These are phyloP conservation scores for Tuber indicum DNA, from an alignment of 495 filamentous ascomycete genomes.

Conservation along the genomic window DNA sequence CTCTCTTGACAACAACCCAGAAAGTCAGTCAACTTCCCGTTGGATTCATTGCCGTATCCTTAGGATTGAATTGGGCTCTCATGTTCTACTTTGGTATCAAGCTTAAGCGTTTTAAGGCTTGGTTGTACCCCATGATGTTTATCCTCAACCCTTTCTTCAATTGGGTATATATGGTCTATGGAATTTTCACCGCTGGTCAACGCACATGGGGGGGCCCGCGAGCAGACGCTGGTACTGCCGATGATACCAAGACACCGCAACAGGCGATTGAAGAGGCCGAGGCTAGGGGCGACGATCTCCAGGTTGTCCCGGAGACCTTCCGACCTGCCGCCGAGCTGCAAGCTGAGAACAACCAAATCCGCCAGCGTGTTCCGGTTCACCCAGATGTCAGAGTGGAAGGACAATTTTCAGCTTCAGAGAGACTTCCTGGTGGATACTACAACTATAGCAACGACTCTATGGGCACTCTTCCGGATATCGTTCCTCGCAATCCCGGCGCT, in stretches of 20 bases:
- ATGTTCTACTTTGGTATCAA: slow-evolving; percentile 94
- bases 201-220: slow-evolving; percentile 95
- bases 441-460: slow-evolving; percentile 58
- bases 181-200: slow-evolving; percentile 85
- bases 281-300: slow-evolving; percentile 78
- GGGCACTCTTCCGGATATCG: slow-evolving; percentile 47
- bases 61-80: slow-evolving; percentile 88
- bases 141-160: slow-evolving; percentile 95
- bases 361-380: slow-evolving; percentile 51
- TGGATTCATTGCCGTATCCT: slow-evolving; percentile 90
- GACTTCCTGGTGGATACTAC: slow-evolving; percentile 57
- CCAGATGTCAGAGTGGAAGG: slow-evolving; percentile 70
- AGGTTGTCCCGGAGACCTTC: slow-evolving; percentile 86
- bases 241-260: slow-evolving; percentile 68
- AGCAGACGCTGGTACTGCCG: slow-evolving; percentile 82
- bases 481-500: slow-evolving; percentile 47
- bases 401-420: slow-evolving; percentile 58
- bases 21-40: slow-evolving; percentile 72
- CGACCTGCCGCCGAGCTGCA: slow-evolving; percentile 60
- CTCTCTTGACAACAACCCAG: slow-evolving; percentile 77
- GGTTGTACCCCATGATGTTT: slow-evolving; percentile 95
- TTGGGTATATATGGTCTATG: slow-evolving; percentile 93
- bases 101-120: slow-evolving; percentile 82
- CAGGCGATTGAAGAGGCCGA: slow-evolving; percentile 76
- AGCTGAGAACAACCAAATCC: slow-evolving; percentile 43